Percentiles rank a stretch among this genome's conserved stretches.
Conservation (phyloP, 2,329 filamentous ascomycete genomes). For the Aspergillus aculeatinus region DNA sequence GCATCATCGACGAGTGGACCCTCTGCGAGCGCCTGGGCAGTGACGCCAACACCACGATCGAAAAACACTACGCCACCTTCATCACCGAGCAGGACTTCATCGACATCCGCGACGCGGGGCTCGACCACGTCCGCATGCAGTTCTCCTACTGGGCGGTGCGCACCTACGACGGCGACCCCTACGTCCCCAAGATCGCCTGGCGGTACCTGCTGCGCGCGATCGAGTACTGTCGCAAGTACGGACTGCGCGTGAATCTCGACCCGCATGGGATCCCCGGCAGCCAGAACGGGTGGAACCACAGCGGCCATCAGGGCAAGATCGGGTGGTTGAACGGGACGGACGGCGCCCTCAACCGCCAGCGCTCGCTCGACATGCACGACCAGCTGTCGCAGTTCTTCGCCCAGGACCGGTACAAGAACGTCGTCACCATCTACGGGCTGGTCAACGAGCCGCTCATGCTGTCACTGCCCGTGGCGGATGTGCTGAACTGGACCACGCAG, state of each 20-base stretch:
- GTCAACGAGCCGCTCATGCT: conserved; percentile 94
- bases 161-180: conserved; percentile 82
- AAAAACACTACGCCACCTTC: conserved; percentile 88
- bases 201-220: conserved; percentile 89
- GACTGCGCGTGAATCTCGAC: conserved; percentile 88
- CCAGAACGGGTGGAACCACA: conserved; percentile 98
- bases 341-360: conserved; percentile 72
- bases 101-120: conserved; percentile 80
- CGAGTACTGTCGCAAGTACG: conserved; percentile 90
- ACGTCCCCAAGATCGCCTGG: conserved; percentile 84
- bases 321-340: conserved; percentile 90
- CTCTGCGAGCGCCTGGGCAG: conserved; percentile 69
- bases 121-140: conserved; percentile 95
- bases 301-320: conserved; percentile 75
- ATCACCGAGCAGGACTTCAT: conserved; percentile 80
- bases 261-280: conserved; percentile 87
- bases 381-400: conserved; percentile 88
- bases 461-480: conserved; percentile 61
- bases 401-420: conserved; percentile 86
- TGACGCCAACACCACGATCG: conserved; percentile 66
- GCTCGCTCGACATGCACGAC: conserved; percentile 83
- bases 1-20: conserved; percentile 84
- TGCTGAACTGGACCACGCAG: conserved; percentile 75
- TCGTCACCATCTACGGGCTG: conserved; percentile 89
- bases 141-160: conserved; percentile 94